Evolutionary conservation across 1,284 basidiomycete species (phyloP).

Genomic region (Cerioporus squamosus): DNA sequence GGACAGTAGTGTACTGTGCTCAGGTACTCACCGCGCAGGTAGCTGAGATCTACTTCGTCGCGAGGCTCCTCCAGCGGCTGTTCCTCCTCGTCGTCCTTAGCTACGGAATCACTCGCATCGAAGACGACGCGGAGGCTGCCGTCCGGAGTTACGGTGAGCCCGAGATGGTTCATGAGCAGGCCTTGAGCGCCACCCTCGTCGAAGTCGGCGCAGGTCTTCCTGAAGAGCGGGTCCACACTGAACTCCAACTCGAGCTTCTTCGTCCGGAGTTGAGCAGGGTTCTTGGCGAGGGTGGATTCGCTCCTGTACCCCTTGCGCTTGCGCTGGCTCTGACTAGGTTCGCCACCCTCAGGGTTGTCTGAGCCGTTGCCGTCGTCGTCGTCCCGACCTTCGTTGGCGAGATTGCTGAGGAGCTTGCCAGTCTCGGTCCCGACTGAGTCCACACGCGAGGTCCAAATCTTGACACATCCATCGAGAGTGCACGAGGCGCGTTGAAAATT

Average conservation of each 20-base stretch:
- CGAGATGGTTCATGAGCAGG: slow-evolving; percentile 90
- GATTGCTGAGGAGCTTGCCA: slow-evolving; percentile 91
- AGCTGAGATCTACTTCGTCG: slow-evolving; percentile 70
- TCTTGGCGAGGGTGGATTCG: slow-evolving; percentile 86
- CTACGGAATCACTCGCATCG: slow-evolving; percentile 91
- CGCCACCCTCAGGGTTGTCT: slow-evolving; percentile 64
- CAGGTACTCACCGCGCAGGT: slow-evolving; percentile 64
- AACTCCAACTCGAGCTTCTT: slow-evolving; percentile 97
- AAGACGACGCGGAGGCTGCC: slow-evolving; percentile 91
- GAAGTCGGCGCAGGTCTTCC: slow-evolving; percentile 98
- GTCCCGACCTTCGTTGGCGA: slow-evolving; percentile 73
- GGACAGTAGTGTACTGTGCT: neutral
- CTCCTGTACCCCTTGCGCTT: slow-evolving; percentile 70
- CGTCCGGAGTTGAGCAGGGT: slow-evolving; percentile 78
- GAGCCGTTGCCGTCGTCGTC: slow-evolving; percentile 61
- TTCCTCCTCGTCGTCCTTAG: slow-evolving; percentile 78
- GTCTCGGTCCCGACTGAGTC: slow-evolving; percentile 98
- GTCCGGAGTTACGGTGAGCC: slow-evolving; percentile 77
- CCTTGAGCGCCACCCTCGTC: slow-evolving; percentile 98
- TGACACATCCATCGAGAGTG: slow-evolving; percentile 98
- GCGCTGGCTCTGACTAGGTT: slow-evolving; percentile 52
- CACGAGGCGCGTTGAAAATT: slow-evolving; percentile 99
- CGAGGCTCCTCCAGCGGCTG: slow-evolving; percentile 63
- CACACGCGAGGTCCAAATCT: slow-evolving; percentile 99
- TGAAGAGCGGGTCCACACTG: slow-evolving; percentile 95